Percentiles rank a stretch among this genome's conserved stretches.
These are phyloP conservation scores for Morella rubra DNA, from an alignment of 306 rosid species.

Conservation along the genomic window DNA sequence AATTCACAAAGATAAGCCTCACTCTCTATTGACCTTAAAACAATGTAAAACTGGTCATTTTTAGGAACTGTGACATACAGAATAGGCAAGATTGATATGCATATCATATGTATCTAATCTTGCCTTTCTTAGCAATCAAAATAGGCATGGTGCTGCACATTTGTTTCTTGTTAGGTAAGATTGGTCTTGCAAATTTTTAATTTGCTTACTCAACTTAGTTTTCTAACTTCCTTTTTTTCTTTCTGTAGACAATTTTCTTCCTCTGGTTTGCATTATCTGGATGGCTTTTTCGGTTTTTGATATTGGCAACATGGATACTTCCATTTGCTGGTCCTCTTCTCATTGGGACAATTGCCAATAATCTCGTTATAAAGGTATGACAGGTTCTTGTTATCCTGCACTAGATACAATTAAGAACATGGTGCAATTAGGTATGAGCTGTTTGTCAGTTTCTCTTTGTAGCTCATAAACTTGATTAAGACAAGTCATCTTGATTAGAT, in stretches of 20 bases:
- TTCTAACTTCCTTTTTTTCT: slow-evolving; percentile 1
- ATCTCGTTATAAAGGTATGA: slow-evolving; percentile 74
- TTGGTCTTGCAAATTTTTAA: neutral
- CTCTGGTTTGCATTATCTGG: slow-evolving; percentile 96
- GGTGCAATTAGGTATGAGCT: too few relatives aligned
- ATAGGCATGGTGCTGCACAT: neutral
- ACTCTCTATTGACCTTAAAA: neutral
- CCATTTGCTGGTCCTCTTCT: slow-evolving; percentile 97
- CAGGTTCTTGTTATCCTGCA: neutral
- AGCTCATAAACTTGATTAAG: neutral
- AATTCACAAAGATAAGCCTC: too few relatives aligned
- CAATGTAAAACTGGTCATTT: neutral
- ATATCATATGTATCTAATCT: too few relatives aligned
- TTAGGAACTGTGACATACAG: neutral
- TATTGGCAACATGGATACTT: slow-evolving; percentile 77
- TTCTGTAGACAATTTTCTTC: slow-evolving; percentile 82
- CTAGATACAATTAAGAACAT: neutral
- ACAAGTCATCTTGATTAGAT: neutral
- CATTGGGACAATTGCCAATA: slow-evolving; percentile 80
- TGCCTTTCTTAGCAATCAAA: too few relatives aligned
- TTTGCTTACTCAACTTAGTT: slow-evolving; percentile 5
- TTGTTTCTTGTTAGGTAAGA: neutral
- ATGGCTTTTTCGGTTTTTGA: slow-evolving; percentile 83
- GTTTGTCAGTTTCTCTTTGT: neutral
- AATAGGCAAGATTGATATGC: neutral